Base-by-base conservation (phyloP, 2,329 filamentous ascomycete genomes). In the Fusarium palustre region DNA sequence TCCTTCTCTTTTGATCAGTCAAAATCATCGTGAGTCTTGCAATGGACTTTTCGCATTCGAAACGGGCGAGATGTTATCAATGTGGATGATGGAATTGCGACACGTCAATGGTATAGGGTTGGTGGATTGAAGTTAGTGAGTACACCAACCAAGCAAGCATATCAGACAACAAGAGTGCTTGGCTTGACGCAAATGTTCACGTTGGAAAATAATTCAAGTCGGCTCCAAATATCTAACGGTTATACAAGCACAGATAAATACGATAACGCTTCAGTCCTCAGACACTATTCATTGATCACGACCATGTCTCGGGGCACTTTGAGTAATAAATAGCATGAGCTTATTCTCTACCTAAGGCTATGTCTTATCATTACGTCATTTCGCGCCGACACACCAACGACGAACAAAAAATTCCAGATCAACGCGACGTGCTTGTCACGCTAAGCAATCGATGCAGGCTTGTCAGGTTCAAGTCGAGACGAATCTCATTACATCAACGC, bases 261-360 rank as follows among this genome's bases (percentile, higher is more conserved):
- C 30, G 5, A 15, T 1, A 7, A 33, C 1, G 4, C 10, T 20
- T 4, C 25, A 9, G 5, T 7, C 7, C n/a, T 20, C 12, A 5
- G 5, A 20, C 45, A 10, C 13, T 4, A 1, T 9, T 13, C 16
- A 33, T 20, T 15, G 10, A 34, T 28, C 60, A 60, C 42, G 7
- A 4, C 13, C 13, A 12, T 31, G n/a, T n/a, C 11, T 18, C 6
- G 30, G 16, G 25, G 22, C 20, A 25, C 5, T 8, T 39, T 4
- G 13, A 22, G 20, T 34, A 16, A 59, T 22, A 65, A 16, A 59
- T 22, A 65, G 47, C 62, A 65, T 65, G 62, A 65, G 61, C 62
- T 60, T 65, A 20, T 24, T 56, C 38, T 63, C 49, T 63, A 63
- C 42, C 25, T 42, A 63, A 31, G 25, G 55, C 58, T 25, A 43